Percentiles rank a stretch among this genome's conserved stretches.
phyloP scores from a whole-genome alignment of 208 protist species.

The Lotmaria passim region DNA sequence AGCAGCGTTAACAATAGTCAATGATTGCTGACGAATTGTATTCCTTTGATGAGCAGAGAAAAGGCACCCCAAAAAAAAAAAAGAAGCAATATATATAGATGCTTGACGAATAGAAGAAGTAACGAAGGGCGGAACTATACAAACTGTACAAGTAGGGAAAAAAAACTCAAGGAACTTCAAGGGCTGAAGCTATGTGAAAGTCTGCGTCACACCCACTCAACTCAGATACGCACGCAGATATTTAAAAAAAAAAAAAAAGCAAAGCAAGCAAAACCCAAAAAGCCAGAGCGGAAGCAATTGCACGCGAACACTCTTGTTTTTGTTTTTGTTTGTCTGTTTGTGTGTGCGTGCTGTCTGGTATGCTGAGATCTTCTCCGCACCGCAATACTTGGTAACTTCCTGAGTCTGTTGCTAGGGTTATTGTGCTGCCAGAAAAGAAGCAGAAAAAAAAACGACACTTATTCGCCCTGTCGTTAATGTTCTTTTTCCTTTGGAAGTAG shows the following conservation, averaged over 20 bases:
- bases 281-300: neutral
- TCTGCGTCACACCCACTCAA: neutral
- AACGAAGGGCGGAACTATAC: too few relatives aligned
- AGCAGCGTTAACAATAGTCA: neutral
- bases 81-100: neutral
- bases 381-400: too few relatives aligned
- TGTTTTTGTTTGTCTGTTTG: neutral
- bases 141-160: neutral
- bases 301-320: neutral
- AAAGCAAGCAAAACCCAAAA: neutral
- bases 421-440: neutral
- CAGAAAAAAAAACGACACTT: constrained; percentile 3
- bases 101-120: too few relatives aligned
- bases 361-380: too few relatives aligned
- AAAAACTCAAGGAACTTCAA: neutral
- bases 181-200: neutral
- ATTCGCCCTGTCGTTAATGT: neutral
- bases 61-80: neutral
- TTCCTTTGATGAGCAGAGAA: neutral
- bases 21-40: neutral
- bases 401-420: too few relatives aligned
- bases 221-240: neutral
- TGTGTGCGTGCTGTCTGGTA: neutral
- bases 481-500: neutral
- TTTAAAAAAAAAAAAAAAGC: neutral